phyloP scores from a whole-genome alignment of 2,329 filamentous ascomycete species.

The Paramyrothecium sp. region DNA sequence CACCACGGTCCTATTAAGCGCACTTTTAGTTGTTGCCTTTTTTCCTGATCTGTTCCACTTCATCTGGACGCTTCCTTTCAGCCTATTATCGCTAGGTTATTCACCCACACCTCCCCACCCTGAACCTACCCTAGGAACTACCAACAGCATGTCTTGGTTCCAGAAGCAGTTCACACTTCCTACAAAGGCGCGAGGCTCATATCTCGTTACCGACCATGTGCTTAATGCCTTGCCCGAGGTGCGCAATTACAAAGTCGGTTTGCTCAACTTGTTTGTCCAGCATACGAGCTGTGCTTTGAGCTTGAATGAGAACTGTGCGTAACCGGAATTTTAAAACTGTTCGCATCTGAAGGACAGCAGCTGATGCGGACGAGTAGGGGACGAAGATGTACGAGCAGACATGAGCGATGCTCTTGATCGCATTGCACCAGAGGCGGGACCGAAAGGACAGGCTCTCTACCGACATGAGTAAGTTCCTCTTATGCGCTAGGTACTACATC shows the following conservation, averaged over 20 bases:
- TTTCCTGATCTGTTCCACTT: constrained; percentile 54
- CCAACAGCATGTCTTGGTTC: constrained; percentile 65
- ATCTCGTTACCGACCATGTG: constrained; percentile 83
- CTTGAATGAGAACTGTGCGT: constrained; percentile 82
- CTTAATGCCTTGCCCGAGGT: constrained; percentile 74
- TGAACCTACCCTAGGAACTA: constrained; percentile 16
- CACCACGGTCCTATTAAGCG: constrained; percentile 43
- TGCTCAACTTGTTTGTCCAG: constrained; percentile 89
- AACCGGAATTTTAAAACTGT: constrained; percentile 27
- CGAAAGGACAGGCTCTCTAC: constrained; percentile 72
- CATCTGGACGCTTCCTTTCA: constrained; percentile 48
- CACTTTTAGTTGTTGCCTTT: constrained; percentile 48
- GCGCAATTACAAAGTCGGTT: constrained; percentile 75
- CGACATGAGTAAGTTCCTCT: constrained; percentile 54
- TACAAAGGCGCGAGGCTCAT: constrained; percentile 74
- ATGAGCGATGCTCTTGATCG: constrained; percentile 94
- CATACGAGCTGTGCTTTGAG: constrained; percentile 90
- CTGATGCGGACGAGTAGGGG: constrained; percentile 38
- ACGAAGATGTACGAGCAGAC: constrained; percentile 80
- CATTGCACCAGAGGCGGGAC: constrained; percentile 77
- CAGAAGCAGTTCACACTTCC: constrained; percentile 86
- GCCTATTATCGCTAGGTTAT: constrained; percentile 32
- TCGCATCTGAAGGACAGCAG: background rate
- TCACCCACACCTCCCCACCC: constrained; percentile 20
- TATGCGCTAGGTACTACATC: background rate